Conservation (phyloP, 805 yeast genomes). For the Ogataea kodamae region DNA sequence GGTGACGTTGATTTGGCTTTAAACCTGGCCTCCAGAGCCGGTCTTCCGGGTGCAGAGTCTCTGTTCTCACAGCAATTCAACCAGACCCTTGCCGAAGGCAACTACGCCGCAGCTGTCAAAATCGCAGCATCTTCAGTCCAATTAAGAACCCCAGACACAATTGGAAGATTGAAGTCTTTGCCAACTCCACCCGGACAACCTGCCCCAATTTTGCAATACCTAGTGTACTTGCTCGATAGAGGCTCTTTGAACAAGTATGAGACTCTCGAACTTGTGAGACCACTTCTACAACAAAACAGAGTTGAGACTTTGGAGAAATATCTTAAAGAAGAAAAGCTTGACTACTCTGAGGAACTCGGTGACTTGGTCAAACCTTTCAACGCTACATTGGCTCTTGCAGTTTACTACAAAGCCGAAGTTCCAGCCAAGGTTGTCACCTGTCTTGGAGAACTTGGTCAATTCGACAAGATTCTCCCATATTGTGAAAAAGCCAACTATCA, state of each 20-base stretch:
- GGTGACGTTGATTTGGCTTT: slow-evolving; percentile 85
- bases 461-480: slow-evolving; percentile 92
- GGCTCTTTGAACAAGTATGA: slow-evolving; percentile 91
- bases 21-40: slow-evolving; percentile 89
- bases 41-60: slow-evolving; percentile 95
- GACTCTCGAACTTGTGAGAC: slow-evolving; percentile 90
- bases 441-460: slow-evolving; percentile 93
- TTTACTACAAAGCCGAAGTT: slow-evolving; percentile 77
- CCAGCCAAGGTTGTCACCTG: slow-evolving; percentile 88
- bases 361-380: slow-evolving; percentile 91
- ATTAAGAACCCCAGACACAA: slow-evolving; percentile 90
- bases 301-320: slow-evolving; percentile 92
- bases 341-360: slow-evolving; percentile 95
- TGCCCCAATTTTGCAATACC: slow-evolving; percentile 90
- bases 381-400: slow-evolving; percentile 80
- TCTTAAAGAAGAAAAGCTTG: slow-evolving; percentile 91
- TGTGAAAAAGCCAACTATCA: slow-evolving; percentile 83
- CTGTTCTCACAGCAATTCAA: slow-evolving; percentile 90
- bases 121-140: slow-evolving; percentile 94
- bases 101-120: slow-evolving; percentile 89
- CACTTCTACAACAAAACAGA: slow-evolving; percentile 93
- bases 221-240: slow-evolving; percentile 85
- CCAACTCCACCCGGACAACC: slow-evolving; percentile 93
- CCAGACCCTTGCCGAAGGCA: slow-evolving; percentile 75
- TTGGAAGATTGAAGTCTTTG: slow-evolving; percentile 83